Evolutionary conservation across 2,329 filamentous ascomycete genomes (phyloP), one percentile per base, ranked within the genome.

Genomic region (Aspergillus phoenicis): DNA sequence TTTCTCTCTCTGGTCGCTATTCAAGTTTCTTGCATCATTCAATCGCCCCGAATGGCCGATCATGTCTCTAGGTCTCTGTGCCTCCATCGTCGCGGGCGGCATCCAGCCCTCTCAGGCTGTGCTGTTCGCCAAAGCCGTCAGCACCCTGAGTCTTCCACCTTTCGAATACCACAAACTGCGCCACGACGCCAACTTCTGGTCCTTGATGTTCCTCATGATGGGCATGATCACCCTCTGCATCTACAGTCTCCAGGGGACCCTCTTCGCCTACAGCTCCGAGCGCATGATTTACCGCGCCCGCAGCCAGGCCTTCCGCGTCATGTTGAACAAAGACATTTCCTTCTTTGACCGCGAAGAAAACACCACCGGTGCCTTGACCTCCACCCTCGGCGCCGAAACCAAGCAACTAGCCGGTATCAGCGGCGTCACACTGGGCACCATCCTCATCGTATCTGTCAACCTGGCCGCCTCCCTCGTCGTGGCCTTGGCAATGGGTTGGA

Each of bases 81-180:
- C 87, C 71, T 87, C 88, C 22, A 83, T 89, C 70, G 86, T 96
- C 64, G 90, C 88, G 61, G 93, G 93, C 73, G 87, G 86, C 56
- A 91, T 89, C 47, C 91, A 96, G 71, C 90, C 90, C 7, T 84
- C 83, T 0, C 84, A 88, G 69, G 84, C 89, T 62, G 85, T 97
- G 63, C 89, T 97, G 78, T 93, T 97, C 68, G 89, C 92, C 69
- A 96, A 97, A 76, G 85, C 91, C 59, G 92, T 97, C 74, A 84
- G 86, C 62, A 86, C 87, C 4, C 81, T 93, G 7, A 85, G 87
- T 5, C 77, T 87, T 11, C 85, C 81, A 22, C 77, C 79, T 7
- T 74, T 68, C 39, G 82, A 82, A 71, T 85, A 82, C 47, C 73
- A 74, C 33, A 74, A 85, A 52, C 81, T 94, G 53, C 85, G 87